These are phyloP conservation scores for Sarcodon sp. DNA, from an alignment of 768 basidiomycete species.

Conservation along the genomic window DNA sequence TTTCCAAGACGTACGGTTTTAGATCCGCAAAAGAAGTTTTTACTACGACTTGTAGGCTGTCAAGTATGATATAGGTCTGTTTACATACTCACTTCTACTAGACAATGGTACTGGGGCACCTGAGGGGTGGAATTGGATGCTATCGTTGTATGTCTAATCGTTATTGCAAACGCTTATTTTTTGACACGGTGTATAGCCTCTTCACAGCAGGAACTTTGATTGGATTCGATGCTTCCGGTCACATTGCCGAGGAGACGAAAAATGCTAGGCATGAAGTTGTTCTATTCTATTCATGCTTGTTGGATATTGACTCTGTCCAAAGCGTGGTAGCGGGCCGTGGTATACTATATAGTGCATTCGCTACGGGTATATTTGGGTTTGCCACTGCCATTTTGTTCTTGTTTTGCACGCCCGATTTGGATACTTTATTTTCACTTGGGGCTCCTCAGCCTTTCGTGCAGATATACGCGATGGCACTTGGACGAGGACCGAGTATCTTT, in stretches of 20 bases:
- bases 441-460: conserved; percentile 91
- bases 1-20: conserved; percentile 82
- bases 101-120: conserved; percentile 87
- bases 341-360: conserved; percentile 64
- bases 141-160: conserved; percentile 54
- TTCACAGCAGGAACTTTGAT: conserved; percentile 83
- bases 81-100: conserved; percentile 14
- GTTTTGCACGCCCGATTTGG: conserved; percentile 73
- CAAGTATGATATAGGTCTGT: background rate
- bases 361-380: conserved; percentile 74
- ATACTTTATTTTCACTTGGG: conserved; percentile 58
- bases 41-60: conserved; percentile 53
- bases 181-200: conserved; percentile 29
- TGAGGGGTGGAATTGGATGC: conserved; percentile 83
- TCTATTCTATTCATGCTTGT: background rate
- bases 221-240: conserved; percentile 55
- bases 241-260: conserved; percentile 20
- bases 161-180: background rate
- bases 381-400: conserved; percentile 68
- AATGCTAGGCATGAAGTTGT: conserved; percentile 13
- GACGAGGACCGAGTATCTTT: conserved; percentile 66
- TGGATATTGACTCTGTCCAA: background rate
- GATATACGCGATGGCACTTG: conserved; percentile 74
- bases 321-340: conserved; percentile 76
- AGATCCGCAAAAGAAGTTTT: conserved; percentile 76